A percentile compares a stretch with the other conserved stretches of the same genome.
Evolutionary conservation across 805 yeast species (phyloP).

Genomic region (Suhomyces pyralidae): DNA sequence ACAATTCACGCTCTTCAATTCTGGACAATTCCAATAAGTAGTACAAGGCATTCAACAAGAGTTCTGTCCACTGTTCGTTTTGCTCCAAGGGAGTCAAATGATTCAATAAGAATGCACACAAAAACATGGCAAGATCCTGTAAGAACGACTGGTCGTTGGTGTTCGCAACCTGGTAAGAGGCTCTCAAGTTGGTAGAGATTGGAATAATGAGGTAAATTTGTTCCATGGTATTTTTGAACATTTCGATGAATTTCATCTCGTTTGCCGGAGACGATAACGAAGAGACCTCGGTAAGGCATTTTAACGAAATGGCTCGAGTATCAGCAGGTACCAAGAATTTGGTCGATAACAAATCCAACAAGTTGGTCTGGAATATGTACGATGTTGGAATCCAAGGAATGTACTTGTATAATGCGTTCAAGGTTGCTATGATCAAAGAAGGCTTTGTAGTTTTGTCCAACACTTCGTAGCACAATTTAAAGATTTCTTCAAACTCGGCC

Average conservation of each 20-base stretch:
- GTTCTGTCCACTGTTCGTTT: constrained; percentile 47
- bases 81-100: constrained; percentile 68
- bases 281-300: constrained; percentile 91
- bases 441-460: constrained; percentile 86
- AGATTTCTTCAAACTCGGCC: constrained; percentile 89
- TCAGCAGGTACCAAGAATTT: constrained; percentile 77
- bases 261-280: constrained; percentile 52
- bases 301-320: constrained; percentile 79
- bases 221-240: constrained; percentile 73
- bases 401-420: constrained; percentile 77
- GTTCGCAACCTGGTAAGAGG: constrained; percentile 69
- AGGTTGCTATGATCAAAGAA: constrained; percentile 77
- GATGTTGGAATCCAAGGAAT: constrained; percentile 93
- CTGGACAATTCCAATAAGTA: constrained; percentile 81
- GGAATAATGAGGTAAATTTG: constrained; percentile 71
- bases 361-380: constrained; percentile 83
- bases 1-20: constrained; percentile 92
- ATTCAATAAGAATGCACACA: constrained; percentile 76
- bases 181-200: constrained; percentile 63
- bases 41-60: constrained; percentile 69
- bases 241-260: constrained; percentile 52
- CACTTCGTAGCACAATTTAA: constrained; percentile 89
- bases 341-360: constrained; percentile 65
- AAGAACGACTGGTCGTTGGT: constrained; percentile 88
- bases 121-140: constrained; percentile 91